Evolutionary conservation across 192 early-diverging fungal genomes (phyloP).

Genomic region (Backusella macrospora): DNA sequence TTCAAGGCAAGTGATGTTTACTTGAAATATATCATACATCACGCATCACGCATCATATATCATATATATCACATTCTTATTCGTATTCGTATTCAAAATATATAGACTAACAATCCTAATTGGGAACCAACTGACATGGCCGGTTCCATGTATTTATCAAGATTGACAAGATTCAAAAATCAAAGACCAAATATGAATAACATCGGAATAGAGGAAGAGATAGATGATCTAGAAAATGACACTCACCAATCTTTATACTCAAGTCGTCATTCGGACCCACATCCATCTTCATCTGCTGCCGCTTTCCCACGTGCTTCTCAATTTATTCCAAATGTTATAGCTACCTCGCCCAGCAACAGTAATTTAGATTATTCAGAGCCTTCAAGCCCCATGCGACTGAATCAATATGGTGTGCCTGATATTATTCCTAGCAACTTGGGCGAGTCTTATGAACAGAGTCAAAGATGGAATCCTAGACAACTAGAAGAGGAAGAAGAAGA

Average conservation of each 20-base stretch:
- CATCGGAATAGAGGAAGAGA: background rate
- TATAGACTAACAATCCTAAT: conserved; percentile 80
- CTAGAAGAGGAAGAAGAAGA: conserved; percentile 31
- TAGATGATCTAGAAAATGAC: conserved; percentile 23
- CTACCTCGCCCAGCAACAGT: background rate
- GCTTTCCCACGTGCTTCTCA: conserved; percentile 4
- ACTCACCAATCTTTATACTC: background rate
- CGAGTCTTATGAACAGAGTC: conserved; percentile 25
- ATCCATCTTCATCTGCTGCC: conserved; percentile 15
- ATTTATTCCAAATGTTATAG: conserved; percentile 18
- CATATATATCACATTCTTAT: too few species aligned
- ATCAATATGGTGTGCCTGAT: conserved; percentile 27
- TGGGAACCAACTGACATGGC: conserved; percentile 87
- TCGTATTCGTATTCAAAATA: too few species aligned
- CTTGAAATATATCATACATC: conserved; percentile 24
- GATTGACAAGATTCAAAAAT: conserved; percentile 53
- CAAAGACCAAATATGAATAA: conserved; percentile 12
- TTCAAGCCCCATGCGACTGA: conserved; percentile 6
- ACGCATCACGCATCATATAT: too few species aligned
- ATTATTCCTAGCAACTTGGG: conserved; percentile 32
- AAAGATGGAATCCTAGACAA: background rate
- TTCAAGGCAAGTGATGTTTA: conserved; percentile 71
- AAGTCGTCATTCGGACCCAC: conserved; percentile 1
- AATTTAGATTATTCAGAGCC: background rate
- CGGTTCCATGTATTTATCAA: conserved; percentile 79